Evolutionary conservation across 257 asterid genomes (phyloP), one percentile per base, ranked within the genome.

Genomic region (Solanum tacnaense): DNA sequence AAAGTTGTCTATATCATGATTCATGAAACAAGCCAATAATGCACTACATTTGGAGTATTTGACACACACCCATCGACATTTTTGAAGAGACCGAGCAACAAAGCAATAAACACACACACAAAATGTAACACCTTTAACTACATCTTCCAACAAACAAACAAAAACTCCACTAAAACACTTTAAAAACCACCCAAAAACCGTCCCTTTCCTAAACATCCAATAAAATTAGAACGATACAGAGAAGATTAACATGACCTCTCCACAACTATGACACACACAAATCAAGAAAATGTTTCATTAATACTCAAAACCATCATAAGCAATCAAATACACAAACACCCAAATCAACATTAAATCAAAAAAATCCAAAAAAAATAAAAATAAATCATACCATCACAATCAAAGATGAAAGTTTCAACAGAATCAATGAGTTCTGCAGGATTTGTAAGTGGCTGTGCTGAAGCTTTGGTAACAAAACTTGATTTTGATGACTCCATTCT

Each of bases 401-500:
- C 99, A 86, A 97, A 97, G 79, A 97, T 96, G 95, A 97, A 97
- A 44, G 99, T 97, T 88, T 96, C 98, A 32, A 96, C 99, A 74
- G 98, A 95, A 90, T 95, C 95, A 84, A 97, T 94, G 74, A 97
- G 98, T 87, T 93, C 94, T 89, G 93, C 98, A 73, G 99, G 95
- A 84, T 95, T 92, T 88, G 91, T 91, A 89, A 97, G 98, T 85
- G 95, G 93, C 88, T 93, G 93, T 6, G 98, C 96, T 39, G 98
- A 91, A 84, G 98, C 93, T 25, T 34, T 91, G 6, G 91, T 86
- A 60, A 88, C 93, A 25, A 82, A 67, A 84, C 89, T 86, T 39
- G 95, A 89, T 88, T 91, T 86, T 73, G 94, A 68, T 25, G 90
- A 71, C 92, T 94, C 93, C 93, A 90, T 94, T 90, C 91, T 93